Evolutionary conservation across 2,329 filamentous ascomycete genomes (phyloP).

Genomic region (Fusarium sp.): DNA sequence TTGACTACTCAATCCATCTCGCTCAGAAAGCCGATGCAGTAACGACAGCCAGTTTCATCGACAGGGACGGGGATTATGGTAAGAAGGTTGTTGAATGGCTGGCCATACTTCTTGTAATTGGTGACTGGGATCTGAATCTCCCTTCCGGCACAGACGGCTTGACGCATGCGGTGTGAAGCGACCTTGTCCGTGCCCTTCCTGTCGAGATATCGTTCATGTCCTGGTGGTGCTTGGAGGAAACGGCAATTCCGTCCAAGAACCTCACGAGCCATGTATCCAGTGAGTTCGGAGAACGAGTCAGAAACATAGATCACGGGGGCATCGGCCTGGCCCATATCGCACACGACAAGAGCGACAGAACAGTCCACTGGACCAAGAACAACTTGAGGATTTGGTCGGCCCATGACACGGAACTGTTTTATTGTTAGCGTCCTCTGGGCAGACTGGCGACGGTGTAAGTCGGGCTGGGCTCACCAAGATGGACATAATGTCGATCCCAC

Average conservation of each 20-base stretch:
- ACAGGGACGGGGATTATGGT: conserved; percentile 85
- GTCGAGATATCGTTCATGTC: conserved; percentile 43
- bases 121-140: conserved; percentile 67
- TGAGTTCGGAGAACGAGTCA: conserved; percentile 80
- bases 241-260: conserved; percentile 84
- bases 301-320: conserved; percentile 86
- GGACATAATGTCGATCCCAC: conserved; percentile 64
- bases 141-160: conserved; percentile 54
- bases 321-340: conserved; percentile 78
- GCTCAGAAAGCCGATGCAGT: conserved; percentile 84
- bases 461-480: conserved; percentile 61
- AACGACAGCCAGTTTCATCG: conserved; percentile 71
- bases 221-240: conserved; percentile 81
- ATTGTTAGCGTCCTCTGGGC: conserved; percentile 11
- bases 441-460: not conserved
- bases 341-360: conserved; percentile 85
- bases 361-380: conserved; percentile 84
- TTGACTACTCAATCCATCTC: conserved; percentile 59
- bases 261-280: conserved; percentile 79
- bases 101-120: conserved; percentile 85
- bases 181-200: conserved; percentile 51
- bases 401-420: conserved; percentile 67
- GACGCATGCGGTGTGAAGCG: conserved; percentile 64
- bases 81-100: conserved; percentile 81
- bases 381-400: conserved; percentile 77